Evolutionary conservation across 345 rosid genomes (phyloP), one percentile per base, ranked within the genome.

Genomic region (Jatropha curcas): DNA sequence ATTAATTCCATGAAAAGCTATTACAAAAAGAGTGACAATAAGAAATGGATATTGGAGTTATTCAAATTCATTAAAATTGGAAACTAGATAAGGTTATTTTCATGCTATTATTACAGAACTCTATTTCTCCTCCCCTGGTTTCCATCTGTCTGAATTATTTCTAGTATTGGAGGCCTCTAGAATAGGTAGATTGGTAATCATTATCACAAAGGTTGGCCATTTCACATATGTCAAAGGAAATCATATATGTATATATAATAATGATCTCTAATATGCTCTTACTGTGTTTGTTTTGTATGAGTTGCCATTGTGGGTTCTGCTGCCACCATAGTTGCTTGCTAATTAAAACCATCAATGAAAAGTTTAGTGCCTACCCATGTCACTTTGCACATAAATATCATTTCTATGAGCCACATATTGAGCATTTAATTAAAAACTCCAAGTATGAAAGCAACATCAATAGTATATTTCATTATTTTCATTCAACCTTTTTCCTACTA

Each of bases 261-360:
- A 24, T 62, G 41, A 33, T 62, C 25, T 10, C 24, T 16, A 28
- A 10, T 30, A 5, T 70, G 62, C n/a, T 22, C 45, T 30, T n/a
- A 63, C 67, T 39, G 60, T 72, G 41, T 27, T 67, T 48, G 53
- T 64, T 27, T 71, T 79, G 20, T 60, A 53, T 46, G 16, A 59
- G 48, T 68, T 65, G 70, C 53, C 9, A 64, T 72, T 65, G 53
- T 51, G 66, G 74, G 74, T 68, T 76, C 67, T 52, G 45, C 39
- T 33, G 2, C 45, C 60, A 64, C 68, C 35, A 50, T 46, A 17
- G 34, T 71, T 60, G 71, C 60, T 17, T 71, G 43, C 61, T 22
- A 41, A 48, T 14, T 48, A 48, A 51, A 65, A 28, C 59, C 52
- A 74, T 50, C 72, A 64, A 72, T 22, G 30, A 70, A 67, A 67